Conservation (phyloP, 306 rosid species). For the Dalbergia cochinchinensis region DNA sequence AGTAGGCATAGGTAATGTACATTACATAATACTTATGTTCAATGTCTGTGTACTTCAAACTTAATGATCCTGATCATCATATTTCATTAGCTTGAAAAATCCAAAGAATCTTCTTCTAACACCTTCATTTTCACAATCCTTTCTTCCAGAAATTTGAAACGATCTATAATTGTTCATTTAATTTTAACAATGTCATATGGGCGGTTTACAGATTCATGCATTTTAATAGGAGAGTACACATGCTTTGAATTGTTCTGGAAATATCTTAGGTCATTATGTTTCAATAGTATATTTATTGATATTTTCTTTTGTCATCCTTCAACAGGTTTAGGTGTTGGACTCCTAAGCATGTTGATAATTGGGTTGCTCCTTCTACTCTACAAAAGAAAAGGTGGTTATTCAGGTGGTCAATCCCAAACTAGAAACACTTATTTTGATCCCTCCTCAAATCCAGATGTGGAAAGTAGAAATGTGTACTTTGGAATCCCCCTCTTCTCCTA, state of each 20-base stretch:
- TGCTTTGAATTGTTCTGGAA: background rate
- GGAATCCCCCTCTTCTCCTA: constrained; percentile 52
- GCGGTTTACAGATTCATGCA: background rate
- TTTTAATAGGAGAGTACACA: background rate
- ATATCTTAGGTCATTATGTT: background rate
- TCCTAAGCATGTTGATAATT: constrained; percentile 4
- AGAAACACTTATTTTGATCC: constrained; percentile 21
- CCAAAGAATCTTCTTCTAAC: background rate
- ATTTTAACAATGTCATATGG: background rate
- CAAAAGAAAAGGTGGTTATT: constrained; percentile 27
- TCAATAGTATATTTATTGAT: constrained; percentile 16
- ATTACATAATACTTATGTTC: background rate
- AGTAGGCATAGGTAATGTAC: constrained; percentile 56
- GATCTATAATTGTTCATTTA: background rate
- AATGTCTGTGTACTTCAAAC: background rate
- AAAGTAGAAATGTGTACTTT: constrained; percentile 30
- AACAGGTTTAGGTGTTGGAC: constrained; percentile 38
- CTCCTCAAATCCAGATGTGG: constrained; percentile 7
- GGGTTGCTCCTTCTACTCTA: background rate
- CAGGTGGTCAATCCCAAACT: constrained; percentile 24
- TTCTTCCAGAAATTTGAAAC: constrained; percentile 1
- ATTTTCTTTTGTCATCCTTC: constrained; percentile 14
- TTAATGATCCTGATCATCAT: background rate
- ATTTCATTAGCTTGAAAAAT: background rate
- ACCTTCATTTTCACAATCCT: background rate